Base-by-base conservation (phyloP, 2,329 filamentous ascomycete genomes). In the Tolypocladium endophyticum region DNA sequence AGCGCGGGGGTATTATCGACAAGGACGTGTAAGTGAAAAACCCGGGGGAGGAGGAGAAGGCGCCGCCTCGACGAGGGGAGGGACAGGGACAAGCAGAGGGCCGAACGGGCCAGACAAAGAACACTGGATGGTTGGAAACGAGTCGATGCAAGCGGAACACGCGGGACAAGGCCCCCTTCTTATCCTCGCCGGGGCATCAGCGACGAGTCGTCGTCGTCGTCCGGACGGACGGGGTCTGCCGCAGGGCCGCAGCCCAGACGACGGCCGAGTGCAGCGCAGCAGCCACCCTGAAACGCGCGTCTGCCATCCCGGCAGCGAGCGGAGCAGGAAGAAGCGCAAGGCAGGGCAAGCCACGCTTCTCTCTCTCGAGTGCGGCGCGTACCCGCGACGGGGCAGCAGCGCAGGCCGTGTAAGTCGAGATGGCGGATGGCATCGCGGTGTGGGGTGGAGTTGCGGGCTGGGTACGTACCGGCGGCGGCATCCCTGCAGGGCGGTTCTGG, bases 121-220 rank as follows among this genome's bases (percentile, higher is more conserved):
- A 54, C 55, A 56, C 56, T 54, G 62, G 64, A 63, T 61, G 65
- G 65, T 64, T 64, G 63, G 65, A 66, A 64, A 65, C 54, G 60
- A 66, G n/a, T n/a, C n/a, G n/a, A n/a, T n/a, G n/a, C n/a, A n/a
- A n/a, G n/a, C n/a, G n/a, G n/a, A n/a, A n/a, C n/a, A n/a, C n/a
- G n/a, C n/a, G n/a, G 65, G 69, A 67, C 66, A 63, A 68, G 54
- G 57, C 47, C 61, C 58, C 64, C 64, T 70, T 69, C 68, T 70
- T 70, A 68, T 70, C 54, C 63, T 67, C 62, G 60, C 55, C 58
- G 61, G 60, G 47, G 55, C n/a, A 52, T 35, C 47, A 43, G 28
- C 36, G 45, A 39, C 36, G 35, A 52, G 38, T 47, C 45, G 35
- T 14, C 7, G 33, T 5, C 11, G 33, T 11, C 33, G 33, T 35